These are phyloP conservation scores for Carnegiea gigantea DNA, from an alignment of 179 eudicot species.

Conservation along the genomic window DNA sequence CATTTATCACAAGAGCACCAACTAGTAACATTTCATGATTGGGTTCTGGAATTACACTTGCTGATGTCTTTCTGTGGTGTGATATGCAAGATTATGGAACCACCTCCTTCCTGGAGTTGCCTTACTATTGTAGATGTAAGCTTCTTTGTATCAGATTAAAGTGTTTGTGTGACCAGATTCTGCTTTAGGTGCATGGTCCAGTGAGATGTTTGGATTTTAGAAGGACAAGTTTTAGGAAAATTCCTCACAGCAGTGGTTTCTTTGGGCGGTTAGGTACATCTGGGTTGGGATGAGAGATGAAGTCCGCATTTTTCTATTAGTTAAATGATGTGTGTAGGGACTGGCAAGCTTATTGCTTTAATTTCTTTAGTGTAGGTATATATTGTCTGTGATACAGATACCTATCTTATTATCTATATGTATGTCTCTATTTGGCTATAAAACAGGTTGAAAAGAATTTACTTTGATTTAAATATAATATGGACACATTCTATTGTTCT, in stretches of 20 bases:
- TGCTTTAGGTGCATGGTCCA: not conserved
- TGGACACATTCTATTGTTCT: not conserved
- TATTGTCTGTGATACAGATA: not conserved
- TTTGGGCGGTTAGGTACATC: not conserved
- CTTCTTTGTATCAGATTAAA: not conserved
- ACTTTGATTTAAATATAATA: constrained; percentile 5
- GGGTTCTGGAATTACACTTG: too few species aligned
- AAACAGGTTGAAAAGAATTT: constrained; percentile 3
- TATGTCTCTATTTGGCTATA: not conserved
- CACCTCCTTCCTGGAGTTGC: not conserved
- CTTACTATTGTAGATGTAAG: not conserved
- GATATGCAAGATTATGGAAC: not conserved
- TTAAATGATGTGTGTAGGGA: not conserved
- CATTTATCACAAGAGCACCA: too few species aligned
- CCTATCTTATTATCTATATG: not conserved
- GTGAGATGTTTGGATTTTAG: not conserved
- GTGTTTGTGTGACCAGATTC: not conserved
- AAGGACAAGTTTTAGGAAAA: not conserved
- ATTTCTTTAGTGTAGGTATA: not conserved
- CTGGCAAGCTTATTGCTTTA: not conserved
- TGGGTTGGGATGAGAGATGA: not conserved
- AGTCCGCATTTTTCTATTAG: not conserved
- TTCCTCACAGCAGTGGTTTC: not conserved
- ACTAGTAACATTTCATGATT: too few species aligned
- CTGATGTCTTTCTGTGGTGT: too few species aligned